Percentiles rank a stretch among this genome's conserved stretches.
These are phyloP conservation scores for Coelastrella sp. DNA, from an alignment of 139 green algal species.

Conservation along the genomic window DNA sequence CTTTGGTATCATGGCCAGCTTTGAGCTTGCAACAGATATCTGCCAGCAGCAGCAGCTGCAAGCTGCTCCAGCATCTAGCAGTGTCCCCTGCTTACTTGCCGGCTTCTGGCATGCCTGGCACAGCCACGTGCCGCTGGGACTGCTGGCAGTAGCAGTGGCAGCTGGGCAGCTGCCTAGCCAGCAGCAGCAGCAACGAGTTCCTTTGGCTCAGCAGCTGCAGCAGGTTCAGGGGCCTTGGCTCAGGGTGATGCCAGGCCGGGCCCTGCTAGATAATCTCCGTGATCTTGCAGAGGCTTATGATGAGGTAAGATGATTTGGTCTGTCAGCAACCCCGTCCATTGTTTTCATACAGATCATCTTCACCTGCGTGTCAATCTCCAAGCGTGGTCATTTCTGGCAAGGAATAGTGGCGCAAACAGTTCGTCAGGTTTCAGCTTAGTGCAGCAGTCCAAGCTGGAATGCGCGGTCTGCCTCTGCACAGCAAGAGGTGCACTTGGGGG, in stretches of 20 bases:
- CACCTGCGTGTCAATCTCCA: background rate
- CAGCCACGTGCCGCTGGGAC: conserved; percentile 22
- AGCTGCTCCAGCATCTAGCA: background rate
- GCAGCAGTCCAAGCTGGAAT: too few species aligned
- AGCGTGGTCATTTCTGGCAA: background rate
- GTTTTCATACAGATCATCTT: too few species aligned
- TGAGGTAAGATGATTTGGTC: background rate
- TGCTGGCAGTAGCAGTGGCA: conserved; percentile 35
- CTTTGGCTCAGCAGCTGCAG: background rate
- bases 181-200: background rate
- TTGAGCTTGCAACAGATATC: conserved; percentile 19
- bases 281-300: conserved; percentile 23
- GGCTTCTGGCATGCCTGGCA: conserved; percentile 34
- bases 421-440: too few species aligned
- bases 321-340: background rate
- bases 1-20: conserved; percentile 40
- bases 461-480: too few species aligned
- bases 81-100: too few species aligned
- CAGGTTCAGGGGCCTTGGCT: conserved; percentile 28
- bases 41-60: conserved; percentile 20
- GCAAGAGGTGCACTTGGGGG: too few species aligned
- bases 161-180: conserved; percentile 20
- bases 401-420: too few species aligned
- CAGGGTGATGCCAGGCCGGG: background rate
- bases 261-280: background rate